Conservation (phyloP, 208 protist genomes). For the Leptomonas pyrrhocoris region DNA sequence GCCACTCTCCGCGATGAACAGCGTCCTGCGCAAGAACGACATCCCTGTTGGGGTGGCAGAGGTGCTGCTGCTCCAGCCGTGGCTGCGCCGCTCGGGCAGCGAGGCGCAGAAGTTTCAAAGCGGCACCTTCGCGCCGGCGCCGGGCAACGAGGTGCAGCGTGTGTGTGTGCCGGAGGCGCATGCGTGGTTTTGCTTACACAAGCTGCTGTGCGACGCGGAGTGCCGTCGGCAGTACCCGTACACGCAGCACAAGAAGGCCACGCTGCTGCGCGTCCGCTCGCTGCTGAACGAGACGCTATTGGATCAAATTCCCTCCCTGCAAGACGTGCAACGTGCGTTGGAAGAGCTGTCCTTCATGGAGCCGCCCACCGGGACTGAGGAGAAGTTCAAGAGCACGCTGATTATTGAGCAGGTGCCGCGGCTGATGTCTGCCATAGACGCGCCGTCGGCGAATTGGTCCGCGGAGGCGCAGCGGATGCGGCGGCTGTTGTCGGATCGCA, state of each 20-base stretch:
- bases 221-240: conserved; percentile 83
- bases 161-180: conserved; percentile 89
- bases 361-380: conserved; percentile 85
- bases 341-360: conserved; percentile 91
- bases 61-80: conserved; percentile 79
- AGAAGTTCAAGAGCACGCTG: conserved; percentile 85
- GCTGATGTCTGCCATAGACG: conserved; percentile 69
- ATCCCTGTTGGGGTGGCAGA: conserved; percentile 81
- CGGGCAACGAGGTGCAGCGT: conserved; percentile 61
- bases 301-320: conserved; percentile 88
- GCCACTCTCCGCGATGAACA: conserved; percentile 77
- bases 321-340: conserved; percentile 84
- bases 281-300: conserved; percentile 88
- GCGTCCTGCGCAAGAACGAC: conserved; percentile 84
- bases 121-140: conserved; percentile 60
- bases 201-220: conserved; percentile 82
- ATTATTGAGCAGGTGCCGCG: conserved; percentile 90
- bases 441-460: conserved; percentile 35
- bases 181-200: conserved; percentile 90
- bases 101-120: conserved; percentile 69
- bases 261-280: conserved; percentile 68
- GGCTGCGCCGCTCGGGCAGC: conserved; percentile 61
- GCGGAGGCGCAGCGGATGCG: conserved; percentile 35
- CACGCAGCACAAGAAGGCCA: conserved; percentile 83
- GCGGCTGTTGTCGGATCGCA: conserved; percentile 49